Percentiles rank a stretch among this genome's conserved stretches.
These are phyloP conservation scores for Chaetomiaceae sp. DNA, from an alignment of 2,329 filamentous ascomycete genomes.

Conservation along the genomic window DNA sequence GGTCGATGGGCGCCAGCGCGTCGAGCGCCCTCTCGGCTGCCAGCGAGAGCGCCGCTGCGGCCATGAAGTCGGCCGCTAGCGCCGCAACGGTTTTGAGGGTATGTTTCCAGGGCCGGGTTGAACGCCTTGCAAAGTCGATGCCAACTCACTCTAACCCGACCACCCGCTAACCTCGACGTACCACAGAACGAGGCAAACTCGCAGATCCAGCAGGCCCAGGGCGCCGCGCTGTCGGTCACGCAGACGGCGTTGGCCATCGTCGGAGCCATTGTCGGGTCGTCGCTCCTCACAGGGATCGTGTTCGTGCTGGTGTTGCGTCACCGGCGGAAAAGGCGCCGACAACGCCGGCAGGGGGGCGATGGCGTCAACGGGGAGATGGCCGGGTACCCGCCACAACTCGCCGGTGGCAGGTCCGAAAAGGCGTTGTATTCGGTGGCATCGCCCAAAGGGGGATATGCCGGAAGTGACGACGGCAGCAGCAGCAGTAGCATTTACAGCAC, in stretches of 20 bases:
- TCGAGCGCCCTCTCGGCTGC: conserved; percentile 28
- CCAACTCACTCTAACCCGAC: no score
- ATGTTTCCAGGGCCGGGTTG: conserved; percentile 14
- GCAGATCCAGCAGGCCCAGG: conserved; percentile 34
- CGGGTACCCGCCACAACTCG: conserved; percentile 25
- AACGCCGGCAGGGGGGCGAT: conserved; percentile 10
- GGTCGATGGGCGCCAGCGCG: conserved; percentile 26
- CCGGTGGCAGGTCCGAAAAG: conserved; percentile 17
- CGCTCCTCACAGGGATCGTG: conserved; percentile 35
- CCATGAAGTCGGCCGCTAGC: conserved; percentile 26
- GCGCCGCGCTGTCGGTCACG: conserved; percentile 37
- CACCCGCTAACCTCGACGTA: not conserved
- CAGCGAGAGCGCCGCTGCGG: conserved; percentile 23
- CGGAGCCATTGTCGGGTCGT: conserved; percentile 39
- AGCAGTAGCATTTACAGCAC: conserved; percentile 22
- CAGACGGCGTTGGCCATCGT: conserved; percentile 40
- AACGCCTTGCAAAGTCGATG: no score
- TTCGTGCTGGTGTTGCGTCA: conserved; percentile 35
- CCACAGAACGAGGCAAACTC: conserved; percentile 29
- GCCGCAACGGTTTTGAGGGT: conserved; percentile 30
- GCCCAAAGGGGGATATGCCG: conserved; percentile 5
- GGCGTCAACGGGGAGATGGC: conserved; percentile 11
- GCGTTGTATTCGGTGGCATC: conserved; percentile 14
- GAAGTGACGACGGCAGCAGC: conserved; percentile 21
- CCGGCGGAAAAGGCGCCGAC: conserved; percentile 24